Conservation (phyloP, 805 yeast species). For the Zygosaccharomyces siamensis region DNA sequence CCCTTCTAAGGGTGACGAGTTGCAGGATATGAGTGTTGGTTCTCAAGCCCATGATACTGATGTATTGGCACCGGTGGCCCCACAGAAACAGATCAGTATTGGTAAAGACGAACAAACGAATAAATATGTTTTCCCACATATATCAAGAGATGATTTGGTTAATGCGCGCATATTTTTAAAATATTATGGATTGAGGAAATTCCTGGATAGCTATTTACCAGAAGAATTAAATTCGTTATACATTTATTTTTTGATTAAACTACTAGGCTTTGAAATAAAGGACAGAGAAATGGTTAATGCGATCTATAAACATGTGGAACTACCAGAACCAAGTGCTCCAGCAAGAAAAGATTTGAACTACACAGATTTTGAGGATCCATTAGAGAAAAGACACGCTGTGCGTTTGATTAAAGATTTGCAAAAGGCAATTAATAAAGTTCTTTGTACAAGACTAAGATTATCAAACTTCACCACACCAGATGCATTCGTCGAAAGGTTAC, state of each 20-base stretch:
- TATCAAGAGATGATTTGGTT: constrained; percentile 42
- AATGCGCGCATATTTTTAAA: constrained; percentile 53
- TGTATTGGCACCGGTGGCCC: constrained; percentile 17
- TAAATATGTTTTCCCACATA: constrained; percentile 34
- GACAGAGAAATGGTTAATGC: constrained; percentile 35
- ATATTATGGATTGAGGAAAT: constrained; percentile 52
- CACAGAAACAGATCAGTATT: constrained; percentile 25
- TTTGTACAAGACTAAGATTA: constrained; percentile 51
- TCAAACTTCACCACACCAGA: constrained; percentile 53
- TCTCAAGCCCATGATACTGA: constrained; percentile 14
- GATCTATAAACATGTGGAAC: constrained; percentile 25
- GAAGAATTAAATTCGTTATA: constrained; percentile 54
- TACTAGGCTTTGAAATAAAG: constrained; percentile 55
- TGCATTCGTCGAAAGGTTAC: constrained; percentile 50
- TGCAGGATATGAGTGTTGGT: constrained; percentile 22
- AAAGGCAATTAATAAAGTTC: constrained; percentile 60
- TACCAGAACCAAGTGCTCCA: constrained; percentile 12
- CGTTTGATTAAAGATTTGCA: constrained; percentile 50
- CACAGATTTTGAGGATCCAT: constrained; percentile 32
- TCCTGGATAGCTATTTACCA: constrained; percentile 59
- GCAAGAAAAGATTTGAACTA: constrained; percentile 18
- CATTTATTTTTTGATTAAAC: constrained; percentile 49
- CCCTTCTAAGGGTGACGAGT: constrained; percentile 15
- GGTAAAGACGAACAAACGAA: constrained; percentile 27
- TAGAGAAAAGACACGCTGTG: constrained; percentile 43